phyloP scores from a whole-genome alignment of 257 asterid genomes.

The Oldenlandia corymbosa region DNA sequence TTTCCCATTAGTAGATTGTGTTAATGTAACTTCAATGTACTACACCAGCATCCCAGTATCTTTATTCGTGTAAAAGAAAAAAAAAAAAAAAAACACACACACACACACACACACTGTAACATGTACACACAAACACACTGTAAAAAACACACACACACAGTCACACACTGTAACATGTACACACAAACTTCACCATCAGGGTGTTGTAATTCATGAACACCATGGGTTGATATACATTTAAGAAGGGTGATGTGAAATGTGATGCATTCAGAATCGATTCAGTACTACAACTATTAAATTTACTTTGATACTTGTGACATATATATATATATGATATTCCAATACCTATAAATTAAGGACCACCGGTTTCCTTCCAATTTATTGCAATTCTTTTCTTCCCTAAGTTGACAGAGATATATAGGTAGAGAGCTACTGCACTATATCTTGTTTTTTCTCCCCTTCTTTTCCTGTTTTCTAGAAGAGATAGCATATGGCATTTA shows the following conservation, averaged over 20 bases:
- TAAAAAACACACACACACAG: too few species aligned
- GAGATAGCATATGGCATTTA: constrained; percentile 4
- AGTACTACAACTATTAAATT: neutral
- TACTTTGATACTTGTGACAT: constrained; percentile 8
- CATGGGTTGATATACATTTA: neutral
- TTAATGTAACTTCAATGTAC: neutral
- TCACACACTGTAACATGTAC: too few species aligned
- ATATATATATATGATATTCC: too few species aligned
- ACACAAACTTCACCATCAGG: neutral
- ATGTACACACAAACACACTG: too few species aligned
- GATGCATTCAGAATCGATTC: neutral
- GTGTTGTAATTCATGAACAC: too few species aligned
- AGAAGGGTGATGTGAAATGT: constrained; percentile 15
- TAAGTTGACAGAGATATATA: constrained; percentile 3
- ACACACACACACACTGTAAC: neutral
- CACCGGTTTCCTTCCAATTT: constrained; percentile 9
- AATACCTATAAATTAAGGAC: constrained; percentile 11
- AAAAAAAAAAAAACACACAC: neutral
- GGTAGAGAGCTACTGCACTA: neutral
- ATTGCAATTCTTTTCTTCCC: constrained; percentile 9
- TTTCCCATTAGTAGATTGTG: neutral
- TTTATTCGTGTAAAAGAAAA: neutral
- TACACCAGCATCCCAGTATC: neutral
- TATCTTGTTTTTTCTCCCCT: too few species aligned
- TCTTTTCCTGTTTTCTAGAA: constrained; percentile 10